Conservation (phyloP, 1,284 basidiomycete genomes). For the Cystobasidium pallidum region DNA sequence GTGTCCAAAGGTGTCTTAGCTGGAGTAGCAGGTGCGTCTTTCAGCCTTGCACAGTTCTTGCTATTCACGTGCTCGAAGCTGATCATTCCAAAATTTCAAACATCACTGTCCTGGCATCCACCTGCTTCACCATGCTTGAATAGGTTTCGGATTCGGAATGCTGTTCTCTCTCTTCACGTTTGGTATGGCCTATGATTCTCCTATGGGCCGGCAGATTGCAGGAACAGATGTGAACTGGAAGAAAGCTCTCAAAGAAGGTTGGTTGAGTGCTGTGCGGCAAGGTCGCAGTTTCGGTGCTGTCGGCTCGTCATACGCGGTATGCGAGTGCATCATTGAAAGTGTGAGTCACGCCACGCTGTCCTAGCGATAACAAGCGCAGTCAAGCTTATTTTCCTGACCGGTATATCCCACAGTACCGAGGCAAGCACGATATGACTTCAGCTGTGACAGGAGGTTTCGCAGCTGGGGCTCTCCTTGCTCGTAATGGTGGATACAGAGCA, state of each 20-base stretch:
- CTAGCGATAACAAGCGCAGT: no score
- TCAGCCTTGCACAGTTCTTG: neutral
- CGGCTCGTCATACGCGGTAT: conserved; percentile 37
- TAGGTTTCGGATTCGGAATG: conserved; percentile 43
- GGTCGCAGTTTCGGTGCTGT: conserved; percentile 38
- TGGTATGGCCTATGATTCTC: conserved; percentile 43
- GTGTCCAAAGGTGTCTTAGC: conserved; percentile 36
- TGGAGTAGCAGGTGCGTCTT: conserved; percentile 36
- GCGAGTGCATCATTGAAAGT: conserved; percentile 40
- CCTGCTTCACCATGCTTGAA: no score
- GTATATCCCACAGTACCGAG: conserved; percentile 41
- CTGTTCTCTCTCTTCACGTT: conserved; percentile 42
- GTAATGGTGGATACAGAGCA: conserved; percentile 16
- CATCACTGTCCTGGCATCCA: no score
- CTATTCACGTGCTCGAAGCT: neutral
- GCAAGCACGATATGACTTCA: conserved; percentile 40
- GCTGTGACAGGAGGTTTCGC: conserved; percentile 37
- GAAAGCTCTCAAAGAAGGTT: conserved; percentile 38
- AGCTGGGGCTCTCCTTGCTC: conserved; percentile 31
- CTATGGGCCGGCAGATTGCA: conserved; percentile 27
- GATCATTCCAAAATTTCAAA: conserved; percentile 21
- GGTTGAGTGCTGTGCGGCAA: conserved; percentile 36
- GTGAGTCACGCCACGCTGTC: conserved; percentile 19
- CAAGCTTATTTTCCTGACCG: no score
- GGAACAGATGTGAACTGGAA: conserved; percentile 28